phyloP scores from a whole-genome alignment of 163 green algal genomes.

The Scenedesmus sp. region DNA sequence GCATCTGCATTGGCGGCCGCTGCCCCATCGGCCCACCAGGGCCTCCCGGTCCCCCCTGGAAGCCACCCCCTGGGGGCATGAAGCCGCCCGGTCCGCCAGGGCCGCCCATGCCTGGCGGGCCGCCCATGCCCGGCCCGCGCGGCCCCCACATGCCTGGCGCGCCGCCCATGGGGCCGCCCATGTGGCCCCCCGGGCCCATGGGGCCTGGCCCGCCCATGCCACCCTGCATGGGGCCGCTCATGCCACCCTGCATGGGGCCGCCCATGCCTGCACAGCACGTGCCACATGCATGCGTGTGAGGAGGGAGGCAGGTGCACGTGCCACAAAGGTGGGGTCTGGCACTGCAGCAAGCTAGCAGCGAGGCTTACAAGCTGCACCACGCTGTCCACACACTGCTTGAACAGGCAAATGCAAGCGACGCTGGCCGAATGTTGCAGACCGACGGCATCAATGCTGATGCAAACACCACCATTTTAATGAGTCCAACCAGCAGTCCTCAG shows the following conservation, averaged over 20 bases:
- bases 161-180: constrained; percentile 4
- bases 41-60: neutral
- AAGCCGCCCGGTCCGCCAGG: neutral
- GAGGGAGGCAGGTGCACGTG: neutral
- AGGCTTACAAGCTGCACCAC: too few relatives aligned
- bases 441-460: too few relatives aligned
- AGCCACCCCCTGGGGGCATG: constrained; percentile 7
- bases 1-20: neutral
- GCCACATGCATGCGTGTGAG: neutral
- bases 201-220: neutral
- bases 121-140: constrained; percentile 18
- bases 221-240: neutral
- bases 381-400: too few relatives aligned
- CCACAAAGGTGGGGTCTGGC: neutral
- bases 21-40: neutral
- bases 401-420: too few relatives aligned
- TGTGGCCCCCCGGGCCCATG: constrained; percentile 9
- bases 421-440: too few relatives aligned
- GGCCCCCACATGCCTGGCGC: constrained; percentile 1
- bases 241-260: neutral
- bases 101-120: neutral
- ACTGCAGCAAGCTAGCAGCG: neutral
- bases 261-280: neutral
- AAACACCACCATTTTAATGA: neutral
- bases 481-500: neutral